Percentiles rank a stretch among this genome's conserved stretches.
Conservation (phyloP, 2,329 filamentous ascomycete genomes). For the Venturia oleaginea region DNA sequence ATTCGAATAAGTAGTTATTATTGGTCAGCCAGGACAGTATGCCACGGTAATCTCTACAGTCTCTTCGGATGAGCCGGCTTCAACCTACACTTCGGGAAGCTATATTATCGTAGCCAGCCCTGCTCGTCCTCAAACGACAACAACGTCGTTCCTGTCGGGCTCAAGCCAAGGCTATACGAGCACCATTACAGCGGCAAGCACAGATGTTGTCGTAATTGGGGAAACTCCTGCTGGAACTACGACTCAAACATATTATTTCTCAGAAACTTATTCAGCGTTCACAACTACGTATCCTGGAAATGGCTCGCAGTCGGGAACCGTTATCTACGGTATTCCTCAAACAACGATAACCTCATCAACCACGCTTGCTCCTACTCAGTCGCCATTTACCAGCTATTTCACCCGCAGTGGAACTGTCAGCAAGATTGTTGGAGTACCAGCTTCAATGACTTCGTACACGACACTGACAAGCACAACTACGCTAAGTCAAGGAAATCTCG, state of each 20-base stretch:
- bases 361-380: too few species aligned
- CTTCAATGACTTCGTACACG: too few species aligned
- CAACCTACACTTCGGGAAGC: background rate
- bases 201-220: background rate
- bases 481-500: too few species aligned
- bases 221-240: background rate
- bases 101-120: background rate
- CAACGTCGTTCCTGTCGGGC: background rate
- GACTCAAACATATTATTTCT: background rate
- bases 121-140: background rate
- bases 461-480: too few species aligned
- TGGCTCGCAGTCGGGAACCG: background rate
- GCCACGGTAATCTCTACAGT: background rate
- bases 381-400: too few species aligned
- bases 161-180: background rate
- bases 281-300: background rate
- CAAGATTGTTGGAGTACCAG: too few species aligned
- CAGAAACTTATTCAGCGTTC: background rate
- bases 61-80: background rate
- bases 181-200: background rate
- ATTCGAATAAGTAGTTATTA: too few species aligned
- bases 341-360: too few species aligned
- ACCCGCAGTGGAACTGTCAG: too few species aligned
- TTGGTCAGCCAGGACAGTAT: background rate
- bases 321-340: background rate